phyloP scores from a whole-genome alignment of 306 rosid genomes.

The Oxytropis ochrocephala region DNA sequence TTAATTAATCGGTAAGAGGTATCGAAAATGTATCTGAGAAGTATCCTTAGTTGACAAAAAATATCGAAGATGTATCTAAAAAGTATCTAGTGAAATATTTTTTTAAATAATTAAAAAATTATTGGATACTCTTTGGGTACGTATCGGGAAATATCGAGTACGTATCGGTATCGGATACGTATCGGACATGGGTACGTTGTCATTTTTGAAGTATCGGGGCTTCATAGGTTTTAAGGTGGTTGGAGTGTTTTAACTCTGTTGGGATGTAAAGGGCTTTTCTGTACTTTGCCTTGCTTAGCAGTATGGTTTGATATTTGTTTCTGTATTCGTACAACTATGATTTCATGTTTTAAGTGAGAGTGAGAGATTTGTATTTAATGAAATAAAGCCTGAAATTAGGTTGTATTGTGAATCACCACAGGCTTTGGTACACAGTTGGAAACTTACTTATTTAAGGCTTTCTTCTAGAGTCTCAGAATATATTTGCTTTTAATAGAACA shows the following conservation, averaged over 20 bases:
- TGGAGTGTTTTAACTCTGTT: background rate
- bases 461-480: background rate
- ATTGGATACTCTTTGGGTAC: too few species aligned
- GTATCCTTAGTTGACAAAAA: too few species aligned
- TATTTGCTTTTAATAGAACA: background rate
- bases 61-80: too few species aligned
- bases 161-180: too few species aligned
- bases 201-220: too few species aligned
- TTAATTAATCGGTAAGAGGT: too few species aligned
- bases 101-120: too few species aligned
- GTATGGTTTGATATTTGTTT: background rate
- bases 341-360: background rate
- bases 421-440: background rate
- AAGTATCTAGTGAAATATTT: too few species aligned
- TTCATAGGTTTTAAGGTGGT: too few species aligned
- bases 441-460: background rate
- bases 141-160: too few species aligned
- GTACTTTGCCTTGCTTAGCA: background rate
- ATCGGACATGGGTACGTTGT: too few species aligned
- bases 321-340: background rate
- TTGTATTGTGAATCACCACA: slow-evolving; percentile 6
- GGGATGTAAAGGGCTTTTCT: background rate
- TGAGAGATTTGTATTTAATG: slow-evolving; percentile 7
- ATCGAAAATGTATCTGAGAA: too few species aligned
- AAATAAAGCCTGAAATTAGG: background rate